These are phyloP conservation scores for Eucalyptus melliodora DNA, from an alignment of 345 rosid species.

Conservation along the genomic window DNA sequence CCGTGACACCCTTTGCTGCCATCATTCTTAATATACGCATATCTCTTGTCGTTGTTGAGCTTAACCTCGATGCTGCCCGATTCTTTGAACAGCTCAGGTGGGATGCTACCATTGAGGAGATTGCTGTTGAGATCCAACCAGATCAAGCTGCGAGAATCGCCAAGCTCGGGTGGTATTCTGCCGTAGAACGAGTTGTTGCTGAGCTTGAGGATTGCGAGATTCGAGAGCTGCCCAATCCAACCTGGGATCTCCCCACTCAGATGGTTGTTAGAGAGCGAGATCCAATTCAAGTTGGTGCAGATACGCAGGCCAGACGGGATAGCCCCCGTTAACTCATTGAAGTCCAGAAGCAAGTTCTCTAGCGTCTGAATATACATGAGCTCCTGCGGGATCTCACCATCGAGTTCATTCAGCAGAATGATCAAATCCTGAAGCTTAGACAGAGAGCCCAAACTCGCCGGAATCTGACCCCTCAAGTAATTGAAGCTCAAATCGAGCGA, in stretches of 20 bases:
- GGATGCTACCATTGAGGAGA: conserved; percentile 56
- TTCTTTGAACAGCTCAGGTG: conserved; percentile 67
- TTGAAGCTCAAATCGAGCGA: conserved; percentile 91
- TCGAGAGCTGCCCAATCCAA: conserved; percentile 62
- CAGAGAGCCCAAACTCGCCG: conserved; percentile 68
- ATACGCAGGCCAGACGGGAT: conserved; percentile 71
- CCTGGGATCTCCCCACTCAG: conserved; percentile 72
- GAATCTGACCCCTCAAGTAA: conserved; percentile 57
- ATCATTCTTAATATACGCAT: conserved; percentile 65
- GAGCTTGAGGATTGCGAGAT: conserved; percentile 78
- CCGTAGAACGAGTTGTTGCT: conserved; percentile 86
- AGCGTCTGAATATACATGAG: conserved; percentile 37
- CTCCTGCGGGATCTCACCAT: conserved; percentile 78
- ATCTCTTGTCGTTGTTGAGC: conserved; percentile 71
- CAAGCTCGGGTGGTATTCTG: conserved; percentile 79
- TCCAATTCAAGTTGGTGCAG: conserved; percentile 74
- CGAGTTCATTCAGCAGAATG: conserved; percentile 69
- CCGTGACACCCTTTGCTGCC: conserved; percentile 83
- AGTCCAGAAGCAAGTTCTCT: conserved; percentile 80
- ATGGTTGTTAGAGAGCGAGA: conserved; percentile 74
- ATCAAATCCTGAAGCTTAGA: conserved; percentile 68
- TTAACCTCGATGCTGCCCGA: conserved; percentile 78
- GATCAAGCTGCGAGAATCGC: conserved; percentile 76
- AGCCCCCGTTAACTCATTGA: conserved; percentile 65
- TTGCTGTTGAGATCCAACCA: conserved; percentile 95